Evolutionary conservation across 306 rosid genomes (phyloP), one percentile per base, ranked within the genome.

Genomic region (Pterocarpus macrocarpus): DNA sequence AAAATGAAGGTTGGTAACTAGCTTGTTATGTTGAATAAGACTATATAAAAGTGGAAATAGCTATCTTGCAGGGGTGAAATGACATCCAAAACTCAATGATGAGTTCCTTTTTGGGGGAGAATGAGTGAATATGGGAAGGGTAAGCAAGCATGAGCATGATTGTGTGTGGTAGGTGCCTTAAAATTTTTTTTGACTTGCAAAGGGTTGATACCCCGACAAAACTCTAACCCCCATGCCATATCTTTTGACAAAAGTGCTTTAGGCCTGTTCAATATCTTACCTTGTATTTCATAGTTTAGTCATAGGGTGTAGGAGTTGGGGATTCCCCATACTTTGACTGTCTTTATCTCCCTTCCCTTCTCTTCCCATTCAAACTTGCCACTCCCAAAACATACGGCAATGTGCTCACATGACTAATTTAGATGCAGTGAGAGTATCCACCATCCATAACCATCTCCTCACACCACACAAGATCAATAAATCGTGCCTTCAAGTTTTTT

Each of bases 311-410:
- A 34, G n/a, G 56, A 55, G 66, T 55, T 76, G 64, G 80, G 64
- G 76, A 81, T 66, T 81, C 80, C 83, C 77, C 22, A 81, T 45
- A 80, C 73, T 71, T 85, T 85, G 85, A 81, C 85, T 81, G 76
- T 56, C 76, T 50, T 36, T 30, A 30, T 53, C 71, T 32, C 71
- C 57, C 41, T 38, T 38, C 41, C 41, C 41, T 9, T 3, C 2
- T 28, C 33, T 12, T 41, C 28, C 14, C 71, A 34, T 83, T 77
- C 82, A 62, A 69, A 77, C 75, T 73, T 45, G n/a, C 44, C 65
- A 56, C 84, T 75, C 80, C 75, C 85, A 12, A 76, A 83, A 53
- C 70, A 83, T 63, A 64, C 78, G 89, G 89, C 81, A 86, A 80
- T 64, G 87, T 80, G 87, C 85, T 80, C 89, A 80, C 89, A 76